A percentile compares a stretch with the other conserved stretches of the same genome.
phyloP scores from a whole-genome alignment of 1,284 basidiomycete species.

The Agaricales sp. region DNA sequence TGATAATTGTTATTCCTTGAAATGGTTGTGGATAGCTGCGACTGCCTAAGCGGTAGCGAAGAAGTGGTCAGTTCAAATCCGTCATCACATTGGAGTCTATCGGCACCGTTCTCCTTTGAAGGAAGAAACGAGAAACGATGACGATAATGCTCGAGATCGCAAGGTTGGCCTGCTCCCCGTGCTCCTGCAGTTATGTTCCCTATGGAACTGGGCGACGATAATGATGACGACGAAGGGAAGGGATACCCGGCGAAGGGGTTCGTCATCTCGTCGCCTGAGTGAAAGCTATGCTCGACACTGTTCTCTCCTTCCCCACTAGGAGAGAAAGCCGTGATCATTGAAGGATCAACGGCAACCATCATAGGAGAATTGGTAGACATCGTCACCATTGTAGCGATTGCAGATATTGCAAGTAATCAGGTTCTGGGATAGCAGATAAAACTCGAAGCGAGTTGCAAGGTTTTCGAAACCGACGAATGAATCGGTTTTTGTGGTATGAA shows the following conservation, averaged over 20 bases:
- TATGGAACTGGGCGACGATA: not conserved
- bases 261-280: not conserved
- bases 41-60: not conserved
- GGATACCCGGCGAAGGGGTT: not conserved
- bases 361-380: not conserved
- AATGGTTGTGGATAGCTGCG: not conserved
- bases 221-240: not conserved
- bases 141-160: constrained; percentile 2
- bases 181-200: not conserved
- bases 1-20: not conserved
- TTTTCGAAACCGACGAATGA: not conserved
- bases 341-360: not conserved
- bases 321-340: not conserved
- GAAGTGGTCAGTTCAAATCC: constrained; percentile 1
- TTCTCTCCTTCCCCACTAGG: not conserved
- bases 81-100: constrained; percentile 1
- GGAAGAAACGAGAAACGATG: not conserved
- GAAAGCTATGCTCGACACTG: not conserved
- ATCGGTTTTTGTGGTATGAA: not conserved
- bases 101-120: not conserved
- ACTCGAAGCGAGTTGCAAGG: not conserved
- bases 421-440: not conserved
- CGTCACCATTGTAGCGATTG: not conserved
- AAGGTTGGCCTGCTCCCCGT: not conserved
- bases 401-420: not conserved